Conservation (phyloP, 2,329 filamentous ascomycete species). For the Dryadomyces quercivorus region DNA sequence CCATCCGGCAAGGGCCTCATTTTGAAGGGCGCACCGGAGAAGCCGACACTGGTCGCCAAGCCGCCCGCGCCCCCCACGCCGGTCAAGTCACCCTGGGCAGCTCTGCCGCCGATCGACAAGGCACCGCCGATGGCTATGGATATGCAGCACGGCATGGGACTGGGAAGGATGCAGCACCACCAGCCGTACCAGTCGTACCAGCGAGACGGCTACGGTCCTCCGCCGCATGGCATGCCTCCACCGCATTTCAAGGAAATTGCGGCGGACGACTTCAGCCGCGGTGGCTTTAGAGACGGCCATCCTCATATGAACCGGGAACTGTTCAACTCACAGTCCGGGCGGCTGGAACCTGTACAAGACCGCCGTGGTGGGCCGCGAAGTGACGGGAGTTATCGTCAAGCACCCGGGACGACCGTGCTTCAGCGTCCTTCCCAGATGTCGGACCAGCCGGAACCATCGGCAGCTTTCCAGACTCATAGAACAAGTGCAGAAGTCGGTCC, state of each 20-base stretch:
- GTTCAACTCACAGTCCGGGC: constrained; percentile 89
- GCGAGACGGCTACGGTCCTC: constrained; percentile 37
- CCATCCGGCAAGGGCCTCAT: constrained; percentile 49
- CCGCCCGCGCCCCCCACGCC: constrained; percentile 54
- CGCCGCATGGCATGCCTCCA: constrained; percentile 18
- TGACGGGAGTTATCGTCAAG: constrained; percentile 57
- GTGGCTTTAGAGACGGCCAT: constrained; percentile 64
- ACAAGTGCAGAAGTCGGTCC: constrained; percentile 52
- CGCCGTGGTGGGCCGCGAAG: constrained; percentile 58
- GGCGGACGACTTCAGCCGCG: constrained; percentile 83
- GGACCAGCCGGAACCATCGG: constrained; percentile 64
- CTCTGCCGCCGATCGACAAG: constrained; percentile 74
- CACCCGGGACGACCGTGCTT: constrained; percentile 46
- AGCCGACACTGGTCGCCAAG: constrained; percentile 62
- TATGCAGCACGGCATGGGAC: constrained; percentile 15
- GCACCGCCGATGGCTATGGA: constrained; percentile 58
- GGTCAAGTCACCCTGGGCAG: constrained; percentile 84
- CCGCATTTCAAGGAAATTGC: constrained; percentile 70
- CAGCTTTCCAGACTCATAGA: constrained; percentile 73
- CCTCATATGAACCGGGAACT: constrained; percentile 58
- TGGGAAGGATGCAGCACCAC: background rate
- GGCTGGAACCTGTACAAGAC: constrained; percentile 79
- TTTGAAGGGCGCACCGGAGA: constrained; percentile 55
- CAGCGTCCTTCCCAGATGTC: constrained; percentile 55
- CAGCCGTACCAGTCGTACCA: constrained; percentile 14